These are phyloP conservation scores for Saccharomyces pastorianus DNA, from an alignment of 1,139 yeast genomes.

Conservation along the genomic window DNA sequence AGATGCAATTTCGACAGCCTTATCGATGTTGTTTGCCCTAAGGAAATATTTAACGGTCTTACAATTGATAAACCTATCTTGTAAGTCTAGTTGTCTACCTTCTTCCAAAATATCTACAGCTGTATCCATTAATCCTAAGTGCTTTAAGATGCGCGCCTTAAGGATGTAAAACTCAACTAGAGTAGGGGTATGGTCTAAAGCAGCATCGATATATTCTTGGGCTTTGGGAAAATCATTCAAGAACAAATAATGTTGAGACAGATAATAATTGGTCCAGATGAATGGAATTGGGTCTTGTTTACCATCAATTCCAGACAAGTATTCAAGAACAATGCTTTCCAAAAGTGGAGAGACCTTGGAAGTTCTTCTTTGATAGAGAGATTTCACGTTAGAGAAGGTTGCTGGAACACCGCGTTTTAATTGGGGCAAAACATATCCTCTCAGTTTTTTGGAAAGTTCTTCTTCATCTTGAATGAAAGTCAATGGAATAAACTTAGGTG, in stretches of 20 bases:
- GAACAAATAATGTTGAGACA: slow-evolving; percentile 71
- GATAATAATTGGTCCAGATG: slow-evolving; percentile 73
- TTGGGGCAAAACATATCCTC: slow-evolving; percentile 49
- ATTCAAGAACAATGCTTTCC: slow-evolving; percentile 47
- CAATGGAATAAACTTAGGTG: slow-evolving; percentile 71
- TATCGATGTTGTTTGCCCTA: slow-evolving; percentile 69
- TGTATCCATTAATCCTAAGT: slow-evolving; percentile 47
- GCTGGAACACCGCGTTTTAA: slow-evolving; percentile 84
- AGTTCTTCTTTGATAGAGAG: slow-evolving; percentile 50
- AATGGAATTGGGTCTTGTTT: slow-evolving; percentile 43
- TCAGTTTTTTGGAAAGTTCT: slow-evolving; percentile 40
- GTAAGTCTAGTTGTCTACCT: slow-evolving; percentile 73
- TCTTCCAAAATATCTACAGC: slow-evolving; percentile 64
- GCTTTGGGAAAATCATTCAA: slow-evolving; percentile 48
- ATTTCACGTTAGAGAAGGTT: slow-evolving; percentile 76
- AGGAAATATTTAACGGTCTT: slow-evolving; percentile 77
- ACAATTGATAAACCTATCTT: slow-evolving; percentile 86
- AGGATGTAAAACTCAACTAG: slow-evolving; percentile 72
- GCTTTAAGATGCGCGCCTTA: slow-evolving; percentile 76
- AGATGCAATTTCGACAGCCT: slow-evolving; percentile 68
- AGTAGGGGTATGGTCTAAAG: slow-evolving; percentile 70
- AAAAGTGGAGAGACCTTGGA: slow-evolving; percentile 35
- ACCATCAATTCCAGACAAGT: slow-evolving; percentile 30
- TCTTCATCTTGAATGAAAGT: slow-evolving; percentile 55
- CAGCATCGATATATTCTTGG: slow-evolving; percentile 48